Percentiles rank a stretch among this genome's conserved stretches.
Conservation (phyloP, 257 asterid genomes). For the Mentha longifolia region DNA sequence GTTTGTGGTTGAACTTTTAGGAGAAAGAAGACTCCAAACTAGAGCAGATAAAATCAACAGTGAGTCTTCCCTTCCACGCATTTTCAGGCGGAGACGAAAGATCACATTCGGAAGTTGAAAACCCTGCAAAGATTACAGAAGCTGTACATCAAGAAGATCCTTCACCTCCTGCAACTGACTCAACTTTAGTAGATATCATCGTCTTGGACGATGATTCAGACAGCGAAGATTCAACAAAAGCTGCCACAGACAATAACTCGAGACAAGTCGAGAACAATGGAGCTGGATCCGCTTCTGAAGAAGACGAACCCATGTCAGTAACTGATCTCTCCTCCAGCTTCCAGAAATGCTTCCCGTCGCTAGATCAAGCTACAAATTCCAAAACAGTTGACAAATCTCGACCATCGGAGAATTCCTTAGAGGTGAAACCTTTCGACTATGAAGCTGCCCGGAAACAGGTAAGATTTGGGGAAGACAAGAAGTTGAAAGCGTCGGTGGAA, state of each 20-base stretch:
- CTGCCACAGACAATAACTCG: slow-evolving; percentile 30
- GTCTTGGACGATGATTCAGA: slow-evolving; percentile 57
- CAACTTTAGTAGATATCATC: slow-evolving; percentile 59
- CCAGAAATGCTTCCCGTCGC: slow-evolving; percentile 65
- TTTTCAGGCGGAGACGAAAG: slow-evolving; percentile 52
- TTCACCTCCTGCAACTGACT: slow-evolving; percentile 35
- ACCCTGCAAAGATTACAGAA: slow-evolving; percentile 32
- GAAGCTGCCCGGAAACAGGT: slow-evolving; percentile 69
- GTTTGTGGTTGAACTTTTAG: slow-evolving; percentile 32
- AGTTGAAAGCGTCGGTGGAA: slow-evolving; percentile 20
- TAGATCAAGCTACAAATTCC: slow-evolving; percentile 30
- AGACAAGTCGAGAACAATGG: slow-evolving; percentile 36
- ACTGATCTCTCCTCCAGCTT: slow-evolving; percentile 80
- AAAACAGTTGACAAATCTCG: slow-evolving; percentile 45
- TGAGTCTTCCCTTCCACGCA: slow-evolving; percentile 73
- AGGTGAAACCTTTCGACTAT: slow-evolving; percentile 70
- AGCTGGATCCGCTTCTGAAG: slow-evolving; percentile 39
- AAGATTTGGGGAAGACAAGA: slow-evolving; percentile 53
- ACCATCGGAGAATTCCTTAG: slow-evolving; percentile 33
- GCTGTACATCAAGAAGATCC: slow-evolving; percentile 28
- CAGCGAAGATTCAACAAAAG: slow-evolving; percentile 45
- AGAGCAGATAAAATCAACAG: slow-evolving; percentile 77
- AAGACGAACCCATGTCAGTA: slow-evolving; percentile 60
- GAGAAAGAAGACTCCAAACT: slow-evolving; percentile 63
- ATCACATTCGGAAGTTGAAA: slow-evolving; percentile 34